A percentile compares a stretch with the other conserved stretches of the same genome.
Conservation (phyloP, 2,329 filamentous ascomycete genomes). For the Zasmidium angulare region DNA sequence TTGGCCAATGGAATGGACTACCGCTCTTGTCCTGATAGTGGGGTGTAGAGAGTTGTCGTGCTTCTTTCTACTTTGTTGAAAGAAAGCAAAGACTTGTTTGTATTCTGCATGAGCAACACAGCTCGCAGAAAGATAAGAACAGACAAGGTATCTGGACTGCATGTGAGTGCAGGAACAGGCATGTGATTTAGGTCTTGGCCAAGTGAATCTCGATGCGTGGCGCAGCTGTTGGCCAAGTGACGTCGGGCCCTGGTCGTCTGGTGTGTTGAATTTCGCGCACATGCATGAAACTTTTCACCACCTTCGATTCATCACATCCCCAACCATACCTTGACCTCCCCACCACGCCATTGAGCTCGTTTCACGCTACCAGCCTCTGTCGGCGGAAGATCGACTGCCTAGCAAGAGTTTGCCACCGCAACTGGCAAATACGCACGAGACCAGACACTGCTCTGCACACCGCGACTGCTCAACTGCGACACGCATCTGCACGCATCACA, state of each 20-base stretch:
- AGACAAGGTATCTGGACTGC: too few species aligned
- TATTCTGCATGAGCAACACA: too few species aligned
- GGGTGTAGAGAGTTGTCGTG: too few species aligned
- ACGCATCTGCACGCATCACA: not conserved
- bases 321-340: not conserved
- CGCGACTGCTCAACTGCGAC: conserved; percentile 1
- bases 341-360: not conserved
- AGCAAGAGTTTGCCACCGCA: conserved; percentile 6
- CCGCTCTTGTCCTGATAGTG: too few species aligned
- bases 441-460: conserved; percentile 6
- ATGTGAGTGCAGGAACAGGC: too few species aligned
- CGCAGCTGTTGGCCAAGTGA: not conserved
- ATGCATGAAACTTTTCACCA: not conserved
- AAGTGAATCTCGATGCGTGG: conserved; percentile 3
- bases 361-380: not conserved
- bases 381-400: not conserved
- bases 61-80: too few species aligned
- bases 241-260: not conserved
- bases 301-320: not conserved
- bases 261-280: not conserved
- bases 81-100: too few species aligned
- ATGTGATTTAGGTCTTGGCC: not conserved
- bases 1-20: too few species aligned
- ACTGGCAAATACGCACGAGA: conserved; percentile 12
- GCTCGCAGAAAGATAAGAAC: too few species aligned